phyloP scores from a whole-genome alignment of 2,329 filamentous ascomycete genomes.

The Leptographium wingfieldii region DNA sequence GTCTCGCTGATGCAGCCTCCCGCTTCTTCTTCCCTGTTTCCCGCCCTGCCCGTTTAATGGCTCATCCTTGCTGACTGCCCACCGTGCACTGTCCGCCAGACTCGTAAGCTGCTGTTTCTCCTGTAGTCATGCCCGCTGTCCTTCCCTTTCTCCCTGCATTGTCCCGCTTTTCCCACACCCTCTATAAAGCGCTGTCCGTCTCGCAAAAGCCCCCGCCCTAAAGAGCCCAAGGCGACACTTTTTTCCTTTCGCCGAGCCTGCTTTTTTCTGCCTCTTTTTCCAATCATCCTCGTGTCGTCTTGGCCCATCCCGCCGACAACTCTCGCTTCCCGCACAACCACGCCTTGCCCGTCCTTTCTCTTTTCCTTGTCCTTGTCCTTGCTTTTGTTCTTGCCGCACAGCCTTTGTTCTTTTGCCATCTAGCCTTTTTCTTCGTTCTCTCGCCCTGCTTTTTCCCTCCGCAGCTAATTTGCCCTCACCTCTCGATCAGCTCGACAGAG shows the following conservation, averaged over 20 bases:
- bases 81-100: background rate
- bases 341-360: background rate
- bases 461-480: background rate
- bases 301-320: background rate
- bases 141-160: background rate
- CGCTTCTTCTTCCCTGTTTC: background rate
- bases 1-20: background rate
- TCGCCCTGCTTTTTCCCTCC: background rate
- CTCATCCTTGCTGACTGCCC: no score
- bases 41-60: background rate
- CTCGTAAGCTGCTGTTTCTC: background rate
- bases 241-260: constrained; percentile 4
- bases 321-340: background rate
- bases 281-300: background rate
- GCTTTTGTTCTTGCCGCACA: background rate
- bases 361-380: background rate
- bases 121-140: background rate
- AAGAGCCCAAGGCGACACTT: constrained; percentile 1
- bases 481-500: background rate
- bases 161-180: background rate
- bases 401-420: background rate
- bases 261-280: background rate
- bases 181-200: background rate
- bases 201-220: background rate
- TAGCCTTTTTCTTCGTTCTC: background rate